Evolutionary conservation across 2,329 filamentous ascomycete genomes (phyloP), one percentile per base, ranked within the genome.

Genomic region (Penicillium sp.): DNA sequence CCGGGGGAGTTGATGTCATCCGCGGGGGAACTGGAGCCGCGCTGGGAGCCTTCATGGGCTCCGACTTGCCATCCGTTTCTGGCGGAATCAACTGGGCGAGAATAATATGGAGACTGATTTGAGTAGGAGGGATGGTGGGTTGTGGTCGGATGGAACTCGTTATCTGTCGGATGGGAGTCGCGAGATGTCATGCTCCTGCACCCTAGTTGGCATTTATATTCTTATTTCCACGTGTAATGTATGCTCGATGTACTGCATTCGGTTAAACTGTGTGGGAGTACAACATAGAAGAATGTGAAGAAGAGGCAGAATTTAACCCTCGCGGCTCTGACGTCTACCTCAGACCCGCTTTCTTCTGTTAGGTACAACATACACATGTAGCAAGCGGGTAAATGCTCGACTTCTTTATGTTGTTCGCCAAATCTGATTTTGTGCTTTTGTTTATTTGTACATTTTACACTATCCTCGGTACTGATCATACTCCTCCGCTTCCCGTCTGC

Each of bases 401-500:
- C 3, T 16, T 38, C 1, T 23, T 37, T 3, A 16, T 18, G 4
- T 31, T 31, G 6, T 16, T 29, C 7, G 15, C 18, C 31, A 38
- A 46, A 50, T 18, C 52, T 35, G 23, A 41, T 31, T 31, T 46
- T 41, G 16, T 35, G 16, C 29, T 31, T 35, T 48, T 46, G 21
- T 55, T 13, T 29, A 31, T 12, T 37, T 37, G 27, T 55, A 32
- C 46, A 45, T 35, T 34, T 38, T 31, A 48, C 16, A 42, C 13
- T 47, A 60, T 63, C 63, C 81, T 60, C 79, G 75, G 60, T 79
- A 83, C 55, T 74, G 71, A 46, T 78, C 74, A 63, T 77, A 82
- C 40, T 76, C 74, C 51, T 80, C 81, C 42, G 91, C 88, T 69
- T 95, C 90, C 52, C 77, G 77, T 67, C 87, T 79, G 62, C 86